A percentile compares a stretch with the other conserved stretches of the same genome.
phyloP scores from a whole-genome alignment of 345 rosid genomes.

The Turnera subulata region DNA sequence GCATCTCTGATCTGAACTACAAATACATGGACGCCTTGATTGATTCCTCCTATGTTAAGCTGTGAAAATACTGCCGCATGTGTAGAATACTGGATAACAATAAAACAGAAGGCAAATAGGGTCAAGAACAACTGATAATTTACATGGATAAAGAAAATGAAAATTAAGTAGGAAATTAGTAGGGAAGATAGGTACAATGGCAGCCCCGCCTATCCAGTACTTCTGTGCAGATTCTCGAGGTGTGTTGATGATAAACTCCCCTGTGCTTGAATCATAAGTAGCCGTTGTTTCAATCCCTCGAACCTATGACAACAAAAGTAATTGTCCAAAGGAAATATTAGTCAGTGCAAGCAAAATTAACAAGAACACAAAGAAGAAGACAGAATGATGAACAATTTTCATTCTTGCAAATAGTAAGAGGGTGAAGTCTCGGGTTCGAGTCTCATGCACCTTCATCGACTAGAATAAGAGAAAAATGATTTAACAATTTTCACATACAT shows the following conservation, averaged over 20 bases:
- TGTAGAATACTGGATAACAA: constrained; percentile 81
- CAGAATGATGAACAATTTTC: neutral
- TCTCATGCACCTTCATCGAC: too few relatives aligned
- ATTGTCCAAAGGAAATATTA: too few relatives aligned
- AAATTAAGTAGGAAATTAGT: too few relatives aligned
- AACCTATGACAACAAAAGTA: constrained; percentile 50
- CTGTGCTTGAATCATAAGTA: constrained; percentile 60
- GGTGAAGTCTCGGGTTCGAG: too few relatives aligned
- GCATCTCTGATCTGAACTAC: constrained; percentile 76
- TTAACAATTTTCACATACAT: constrained; percentile 55
- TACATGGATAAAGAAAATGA: constrained; percentile 5
- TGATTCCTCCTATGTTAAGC: constrained; percentile 66
- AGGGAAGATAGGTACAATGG: constrained; percentile 41
- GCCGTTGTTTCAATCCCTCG: constrained; percentile 93
- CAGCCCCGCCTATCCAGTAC: constrained; percentile 98
- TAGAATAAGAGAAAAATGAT: constrained; percentile 1
- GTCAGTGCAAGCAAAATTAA: neutral
- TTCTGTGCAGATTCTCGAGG: constrained; percentile 98
- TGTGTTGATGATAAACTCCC: constrained; percentile 82
- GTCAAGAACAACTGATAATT: constrained; percentile 21
- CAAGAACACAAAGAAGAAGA: neutral
- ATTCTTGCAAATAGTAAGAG: too few relatives aligned
- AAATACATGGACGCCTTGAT: constrained; percentile 93
- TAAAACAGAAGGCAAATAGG: neutral
- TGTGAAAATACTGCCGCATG: constrained; percentile 89